phyloP scores from a whole-genome alignment of 1,284 basidiomycete species.

The Naganishia albida region DNA sequence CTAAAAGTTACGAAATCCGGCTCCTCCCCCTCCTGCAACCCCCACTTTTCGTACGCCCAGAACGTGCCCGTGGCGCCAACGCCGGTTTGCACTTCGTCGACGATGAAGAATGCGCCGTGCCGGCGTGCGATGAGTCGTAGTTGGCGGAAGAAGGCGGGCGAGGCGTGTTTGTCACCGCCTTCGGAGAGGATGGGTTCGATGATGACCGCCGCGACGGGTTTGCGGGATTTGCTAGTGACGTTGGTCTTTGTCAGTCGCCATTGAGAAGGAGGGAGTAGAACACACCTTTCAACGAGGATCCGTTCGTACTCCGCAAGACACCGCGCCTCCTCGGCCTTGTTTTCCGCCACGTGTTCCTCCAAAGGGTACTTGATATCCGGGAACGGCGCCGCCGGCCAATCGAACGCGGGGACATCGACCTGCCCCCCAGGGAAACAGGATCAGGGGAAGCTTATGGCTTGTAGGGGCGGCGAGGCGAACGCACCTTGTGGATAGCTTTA shows the following conservation, averaged over 20 bases:
- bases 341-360: slow-evolving; percentile 52
- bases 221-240: slow-evolving; percentile 45
- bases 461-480: not conserved
- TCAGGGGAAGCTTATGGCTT: too few species aligned
- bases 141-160: slow-evolving; percentile 57
- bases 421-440: too few species aligned
- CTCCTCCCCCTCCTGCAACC: slow-evolving; percentile 51
- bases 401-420: slow-evolving; percentile 61
- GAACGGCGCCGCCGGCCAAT: slow-evolving; percentile 60
- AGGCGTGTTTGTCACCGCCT: slow-evolving; percentile 62
- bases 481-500: slow-evolving; percentile 58
- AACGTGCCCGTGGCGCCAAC: slow-evolving; percentile 60
- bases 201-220: slow-evolving; percentile 60
- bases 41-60: slow-evolving; percentile 63
- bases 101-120: slow-evolving; percentile 60
- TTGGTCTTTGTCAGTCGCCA: not conserved
- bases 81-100: slow-evolving; percentile 60
- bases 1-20: slow-evolving; percentile 61
- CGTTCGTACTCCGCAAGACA: slow-evolving; percentile 52
- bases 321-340: slow-evolving; percentile 54
- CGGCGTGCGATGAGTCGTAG: slow-evolving; percentile 57
- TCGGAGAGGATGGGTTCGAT: slow-evolving; percentile 62
- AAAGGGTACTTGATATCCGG: slow-evolving; percentile 60
- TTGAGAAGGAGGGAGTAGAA: not conserved
- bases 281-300: slow-evolving; percentile 45